phyloP scores from a whole-genome alignment of 495 filamentous ascomycete genomes.

The Saxophila tyrrhenica region DNA sequence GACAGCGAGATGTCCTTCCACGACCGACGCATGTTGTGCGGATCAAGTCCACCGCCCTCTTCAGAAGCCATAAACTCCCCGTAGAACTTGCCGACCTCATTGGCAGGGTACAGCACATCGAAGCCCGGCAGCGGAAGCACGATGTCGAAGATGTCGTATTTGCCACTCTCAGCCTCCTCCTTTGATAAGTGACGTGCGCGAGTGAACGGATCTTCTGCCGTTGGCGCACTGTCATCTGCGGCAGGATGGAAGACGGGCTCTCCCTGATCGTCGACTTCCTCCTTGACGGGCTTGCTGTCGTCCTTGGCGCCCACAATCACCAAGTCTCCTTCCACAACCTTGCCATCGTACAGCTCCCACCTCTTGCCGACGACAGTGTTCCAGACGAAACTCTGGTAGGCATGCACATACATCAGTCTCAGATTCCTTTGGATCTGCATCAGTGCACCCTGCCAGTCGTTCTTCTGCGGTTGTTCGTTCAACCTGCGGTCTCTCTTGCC shows the following conservation, averaged over 20 bases:
- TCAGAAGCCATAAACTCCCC: slow-evolving; percentile 67
- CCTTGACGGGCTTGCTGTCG: slow-evolving; percentile 28
- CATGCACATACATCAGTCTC: slow-evolving; percentile 89
- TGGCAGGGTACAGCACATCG: slow-evolving; percentile 75
- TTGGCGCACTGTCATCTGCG: slow-evolving; percentile 42
- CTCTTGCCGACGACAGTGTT: slow-evolving; percentile 71
- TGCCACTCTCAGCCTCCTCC: slow-evolving; percentile 66
- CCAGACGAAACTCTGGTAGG: slow-evolving; percentile 91
- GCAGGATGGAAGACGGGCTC: slow-evolving; percentile 53
- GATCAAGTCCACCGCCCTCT: slow-evolving; percentile 65
- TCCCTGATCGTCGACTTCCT: slow-evolving; percentile 53
- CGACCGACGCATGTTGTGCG: slow-evolving; percentile 72
- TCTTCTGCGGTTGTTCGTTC: slow-evolving; percentile 20
- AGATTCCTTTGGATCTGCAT: slow-evolving; percentile 63
- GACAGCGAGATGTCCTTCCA: slow-evolving; percentile 82
- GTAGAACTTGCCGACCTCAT: slow-evolving; percentile 74
- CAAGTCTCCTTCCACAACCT: slow-evolving; percentile 76
- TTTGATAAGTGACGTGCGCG: slow-evolving; percentile 65
- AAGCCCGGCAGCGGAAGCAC: slow-evolving; percentile 92
- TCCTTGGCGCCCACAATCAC: slow-evolving; percentile 50
- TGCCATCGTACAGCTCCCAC: slow-evolving; percentile 56
- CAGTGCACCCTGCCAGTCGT: slow-evolving; percentile 70
- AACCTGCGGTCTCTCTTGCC: slow-evolving; percentile 25
- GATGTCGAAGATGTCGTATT: slow-evolving; percentile 75
- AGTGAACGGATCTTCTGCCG: slow-evolving; percentile 50